Evolutionary conservation across 75 land plant genomes (phyloP).

Genomic region (Cunninghamia lanceolata): DNA sequence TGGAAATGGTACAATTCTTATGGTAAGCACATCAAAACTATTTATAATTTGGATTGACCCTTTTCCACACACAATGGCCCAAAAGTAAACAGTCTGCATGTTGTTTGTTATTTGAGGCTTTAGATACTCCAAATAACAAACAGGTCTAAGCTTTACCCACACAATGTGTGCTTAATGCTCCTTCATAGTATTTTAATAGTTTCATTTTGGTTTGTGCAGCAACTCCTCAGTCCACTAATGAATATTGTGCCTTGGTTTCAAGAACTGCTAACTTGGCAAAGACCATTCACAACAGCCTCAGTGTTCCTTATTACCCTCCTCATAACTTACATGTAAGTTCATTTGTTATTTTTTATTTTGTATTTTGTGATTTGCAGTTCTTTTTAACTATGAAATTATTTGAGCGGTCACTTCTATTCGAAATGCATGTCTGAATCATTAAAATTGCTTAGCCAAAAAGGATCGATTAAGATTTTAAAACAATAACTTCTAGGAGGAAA

Average conservation of each 20-base stretch:
- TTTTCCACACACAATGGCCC: not conserved
- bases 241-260: slow-evolving; percentile 25
- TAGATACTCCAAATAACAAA: too few relatives aligned
- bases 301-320: slow-evolving; percentile 12
- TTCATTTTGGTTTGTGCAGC: slow-evolving; percentile 28
- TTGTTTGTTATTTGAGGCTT: too few relatives aligned
- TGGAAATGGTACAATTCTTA: slow-evolving; percentile 34
- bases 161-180: not conserved
- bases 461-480: not conserved
- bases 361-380: not conserved
- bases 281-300: slow-evolving; percentile 23
- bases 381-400: not conserved
- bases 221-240: slow-evolving; percentile 45
- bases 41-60: not conserved
- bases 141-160: too few relatives aligned
- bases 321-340: slow-evolving; percentile 42
- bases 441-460: not conserved
- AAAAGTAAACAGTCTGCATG: too few relatives aligned
- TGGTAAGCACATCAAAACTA: slow-evolving; percentile 27
- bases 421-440: not conserved
- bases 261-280: slow-evolving; percentile 31
- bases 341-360: not conserved
- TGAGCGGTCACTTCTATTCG: not conserved
- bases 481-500: not conserved
- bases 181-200: too few relatives aligned